Base-by-base conservation (phyloP, 2,329 filamentous ascomycete species). In the Fusarium newnesense region DNA sequence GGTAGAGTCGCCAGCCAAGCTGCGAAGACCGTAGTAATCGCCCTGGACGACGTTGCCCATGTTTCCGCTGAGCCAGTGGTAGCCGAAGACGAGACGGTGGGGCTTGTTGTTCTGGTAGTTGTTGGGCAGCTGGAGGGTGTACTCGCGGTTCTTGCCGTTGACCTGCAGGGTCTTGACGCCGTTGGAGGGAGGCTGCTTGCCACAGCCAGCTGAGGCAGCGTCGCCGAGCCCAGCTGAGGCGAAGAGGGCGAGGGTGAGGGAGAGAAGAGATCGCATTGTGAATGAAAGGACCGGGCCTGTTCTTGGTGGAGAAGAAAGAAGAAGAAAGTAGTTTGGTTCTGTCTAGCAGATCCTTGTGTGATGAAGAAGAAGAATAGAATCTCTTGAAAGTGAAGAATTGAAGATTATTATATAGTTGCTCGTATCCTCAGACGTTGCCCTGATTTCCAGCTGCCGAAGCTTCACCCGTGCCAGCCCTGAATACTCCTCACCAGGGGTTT, bases 11-110 rank as follows among this genome's bases (percentile, higher is more conserved):
- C 77, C 73, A 15, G 81, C 78, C 13, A 83, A 78, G 6, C 74
- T 67, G 19, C 79, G 79, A 11, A 86, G 78, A 7, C 84, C 84
- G 69, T 85, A 86, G 75, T 81, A 85, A 6, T 78, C 77, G 15
- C 81, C 80, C 36, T 75, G 76, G 43, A 77, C 81, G 34, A 85
- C 79, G 60, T 82, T 76, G 56, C 78, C 66, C 75, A 82, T 83
- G 72, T 71, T 83, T 37, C 83, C 83, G 59, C 79, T 79, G 42
- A 83, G 81, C 77, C 80, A 82, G 75, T 87, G 85, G 52, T 74
- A 76, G 42, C 73, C 74, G 26, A 79, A 76, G 64, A 87, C 81
- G 50, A 79, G 72, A 18, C 59, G 66, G 57, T 79, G 71, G 24
- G 69, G 61, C 39, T 65, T 70, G 71, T 70, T 73, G 54, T 65